phyloP scores from a whole-genome alignment of 352 stramenopile species.

The Phytophthora pseudosyringae region DNA sequence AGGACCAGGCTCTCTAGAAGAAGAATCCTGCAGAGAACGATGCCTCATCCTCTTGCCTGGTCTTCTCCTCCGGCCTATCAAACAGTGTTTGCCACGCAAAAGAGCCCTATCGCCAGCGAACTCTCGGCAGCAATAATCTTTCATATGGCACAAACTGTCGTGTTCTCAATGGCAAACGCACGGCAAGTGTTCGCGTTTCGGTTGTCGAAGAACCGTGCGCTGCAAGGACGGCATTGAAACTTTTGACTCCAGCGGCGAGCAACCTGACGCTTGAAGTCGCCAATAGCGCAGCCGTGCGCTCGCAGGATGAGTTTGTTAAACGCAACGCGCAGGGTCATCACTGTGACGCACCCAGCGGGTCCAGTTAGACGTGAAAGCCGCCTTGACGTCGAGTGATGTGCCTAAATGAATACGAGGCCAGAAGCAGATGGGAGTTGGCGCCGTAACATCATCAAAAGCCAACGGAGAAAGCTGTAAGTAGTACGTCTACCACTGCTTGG shows the following conservation, averaged over 20 bases:
- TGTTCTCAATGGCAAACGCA: no score
- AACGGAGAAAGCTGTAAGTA: conserved; percentile 5
- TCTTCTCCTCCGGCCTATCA: not conserved
- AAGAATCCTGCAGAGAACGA: not conserved
- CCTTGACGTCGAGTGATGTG: not conserved
- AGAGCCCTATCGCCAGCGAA: no score
- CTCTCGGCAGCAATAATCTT: no score
- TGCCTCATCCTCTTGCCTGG: not conserved
- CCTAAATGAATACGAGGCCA: conserved; percentile 20
- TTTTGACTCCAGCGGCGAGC: not conserved
- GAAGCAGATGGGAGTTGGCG: conserved; percentile 11
- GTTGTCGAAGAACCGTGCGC: not conserved
- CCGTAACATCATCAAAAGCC: conserved; percentile 27
- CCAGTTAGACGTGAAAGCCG: conserved; percentile 3
- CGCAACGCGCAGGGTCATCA: not conserved
- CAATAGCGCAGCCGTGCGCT: conserved; percentile 7
- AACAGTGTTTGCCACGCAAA: no score
- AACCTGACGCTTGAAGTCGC: conserved; percentile 5
- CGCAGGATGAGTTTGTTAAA: conserved; percentile 17
- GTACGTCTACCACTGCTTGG: conserved; percentile 1
- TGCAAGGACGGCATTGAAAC: not conserved
- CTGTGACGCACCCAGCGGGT: conserved; percentile 7
- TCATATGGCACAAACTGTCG: no score
- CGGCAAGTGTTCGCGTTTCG: not conserved
- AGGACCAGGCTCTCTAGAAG: not conserved